Evolutionary conservation across 306 rosid genomes (phyloP), one percentile per base, ranked within the genome.

Genomic region (Begonia masoniana): DNA sequence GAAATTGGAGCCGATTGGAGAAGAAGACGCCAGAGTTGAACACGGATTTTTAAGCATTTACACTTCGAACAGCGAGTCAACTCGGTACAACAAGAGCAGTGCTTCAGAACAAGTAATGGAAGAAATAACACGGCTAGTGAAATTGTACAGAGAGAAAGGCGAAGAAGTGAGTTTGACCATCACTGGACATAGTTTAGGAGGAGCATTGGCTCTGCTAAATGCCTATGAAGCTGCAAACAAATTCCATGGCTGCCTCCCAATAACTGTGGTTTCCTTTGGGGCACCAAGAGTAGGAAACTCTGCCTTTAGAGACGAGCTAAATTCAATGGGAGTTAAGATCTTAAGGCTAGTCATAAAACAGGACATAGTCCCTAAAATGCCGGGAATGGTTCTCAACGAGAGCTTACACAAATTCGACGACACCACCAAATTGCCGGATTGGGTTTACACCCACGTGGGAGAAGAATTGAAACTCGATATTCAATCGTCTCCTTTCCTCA

Each of bases 131-230:
- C 61, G 59, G 43, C 55, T 83, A 3, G 73, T 75, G 11, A 17
- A 74, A 5, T 47, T 55, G 17, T 83, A 68, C 7, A 52, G 43
- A 31, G 50, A 59, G 47, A 74, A 72, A 47, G 84, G 82, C 26
- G 88, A 84, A 56, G 66, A 77, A 54, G 69, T 77, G 57, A 84
- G 88, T 48, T 71, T 84, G 4, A 77, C 88, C n/a, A 69, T 84
- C 23, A 84, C 88, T 0, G 88, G 94, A 4, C 94, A 84, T 52
- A 83, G 94, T 66, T 64, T 84, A 51, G 94, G 94, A 0, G 94
- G 88, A 10, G 85, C 85, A 15, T 60, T 80, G 60, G 94, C 88
- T 15, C 16, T 73, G 58, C 75, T 80, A 9, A 77, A 78, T 54
- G 94, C 85, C 6, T 70, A 77, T 39, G 88, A 77, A 63, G 80